A percentile compares a stretch with the other conserved stretches of the same genome.
Evolutionary conservation across 306 rosid genomes (phyloP).

Genomic region (Neltuma alba): DNA sequence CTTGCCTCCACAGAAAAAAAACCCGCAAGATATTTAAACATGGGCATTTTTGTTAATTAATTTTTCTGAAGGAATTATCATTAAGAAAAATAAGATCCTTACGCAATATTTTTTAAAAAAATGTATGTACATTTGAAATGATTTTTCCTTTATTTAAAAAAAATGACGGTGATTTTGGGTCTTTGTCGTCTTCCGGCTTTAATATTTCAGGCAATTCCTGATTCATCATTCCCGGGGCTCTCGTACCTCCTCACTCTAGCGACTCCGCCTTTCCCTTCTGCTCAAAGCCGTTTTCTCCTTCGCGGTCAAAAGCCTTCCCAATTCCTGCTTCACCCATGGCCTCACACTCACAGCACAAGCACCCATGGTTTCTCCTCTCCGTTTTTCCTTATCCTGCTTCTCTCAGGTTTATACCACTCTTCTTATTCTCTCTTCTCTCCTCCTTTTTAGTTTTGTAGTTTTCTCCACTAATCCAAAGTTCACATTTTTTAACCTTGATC

Average conservation of each 20-base stretch:
- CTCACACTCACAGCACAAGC: conserved; percentile 17
- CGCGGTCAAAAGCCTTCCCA: background rate
- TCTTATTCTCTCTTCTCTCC: background rate
- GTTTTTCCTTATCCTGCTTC: conserved; percentile 32
- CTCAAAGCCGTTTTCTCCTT: conserved; percentile 1
- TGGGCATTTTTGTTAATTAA: no score
- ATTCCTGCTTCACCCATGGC: background rate
- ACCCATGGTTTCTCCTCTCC: conserved; percentile 25
- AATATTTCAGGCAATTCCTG: background rate
- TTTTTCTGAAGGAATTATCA: no score
- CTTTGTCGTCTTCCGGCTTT: no score
- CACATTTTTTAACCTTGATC: background rate
- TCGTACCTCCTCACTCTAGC: background rate
- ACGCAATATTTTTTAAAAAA: no score
- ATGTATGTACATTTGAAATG: no score
- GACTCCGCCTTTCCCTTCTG: background rate
- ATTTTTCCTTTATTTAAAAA: no score
- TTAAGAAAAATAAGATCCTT: no score
- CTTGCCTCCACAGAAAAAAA: no score
- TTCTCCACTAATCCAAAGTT: background rate
- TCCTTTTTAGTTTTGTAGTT: background rate
- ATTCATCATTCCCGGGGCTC: no score
- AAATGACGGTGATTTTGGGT: no score
- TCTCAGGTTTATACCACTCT: conserved; percentile 35
- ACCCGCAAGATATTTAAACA: no score